Evolutionary conservation across 192 early-diverging fungal genomes (phyloP).

Genomic region (Entophlyctis luteolus): DNA sequence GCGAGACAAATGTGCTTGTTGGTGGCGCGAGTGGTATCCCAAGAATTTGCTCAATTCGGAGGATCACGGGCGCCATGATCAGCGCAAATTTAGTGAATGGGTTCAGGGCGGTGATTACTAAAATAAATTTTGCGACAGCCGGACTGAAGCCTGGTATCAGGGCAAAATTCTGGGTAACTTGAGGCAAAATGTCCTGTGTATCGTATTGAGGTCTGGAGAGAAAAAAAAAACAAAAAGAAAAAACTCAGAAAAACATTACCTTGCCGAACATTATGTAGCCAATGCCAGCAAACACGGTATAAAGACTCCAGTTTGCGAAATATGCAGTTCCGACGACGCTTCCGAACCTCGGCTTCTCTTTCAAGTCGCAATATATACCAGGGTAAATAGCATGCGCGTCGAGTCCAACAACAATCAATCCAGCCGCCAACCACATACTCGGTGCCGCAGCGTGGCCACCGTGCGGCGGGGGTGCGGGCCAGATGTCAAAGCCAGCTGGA

Average conservation of each 20-base stretch:
- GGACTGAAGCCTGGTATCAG: slow-evolving; percentile 47
- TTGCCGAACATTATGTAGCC: slow-evolving; percentile 73
- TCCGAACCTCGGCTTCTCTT: slow-evolving; percentile 41
- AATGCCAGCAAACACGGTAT: slow-evolving; percentile 46
- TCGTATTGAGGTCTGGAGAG: neutral
- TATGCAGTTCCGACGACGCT: slow-evolving; percentile 57
- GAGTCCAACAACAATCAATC: slow-evolving; percentile 36
- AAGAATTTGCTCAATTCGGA: slow-evolving; percentile 23
- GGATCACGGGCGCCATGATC: slow-evolving; percentile 58
- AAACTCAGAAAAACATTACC: slow-evolving; percentile 1
- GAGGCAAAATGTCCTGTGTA: slow-evolving; percentile 15
- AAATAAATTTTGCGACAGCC: slow-evolving; percentile 50
- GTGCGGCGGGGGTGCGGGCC: too few species aligned
- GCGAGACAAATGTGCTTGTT: neutral
- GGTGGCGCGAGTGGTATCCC: neutral
- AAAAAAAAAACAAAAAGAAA: neutral
- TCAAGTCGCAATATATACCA: slow-evolving; percentile 64
- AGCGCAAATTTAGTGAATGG: slow-evolving; percentile 71
- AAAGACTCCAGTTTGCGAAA: slow-evolving; percentile 42
- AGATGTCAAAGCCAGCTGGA: neutral
- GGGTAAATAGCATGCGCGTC: slow-evolving; percentile 66
- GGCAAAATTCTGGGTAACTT: slow-evolving; percentile 71
- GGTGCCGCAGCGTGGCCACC: neutral
- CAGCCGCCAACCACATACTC: slow-evolving; percentile 30
- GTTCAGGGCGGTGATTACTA: slow-evolving; percentile 63